Conservation (phyloP, 306 rosid genomes). For the Gastrolobium bilobum region DNA sequence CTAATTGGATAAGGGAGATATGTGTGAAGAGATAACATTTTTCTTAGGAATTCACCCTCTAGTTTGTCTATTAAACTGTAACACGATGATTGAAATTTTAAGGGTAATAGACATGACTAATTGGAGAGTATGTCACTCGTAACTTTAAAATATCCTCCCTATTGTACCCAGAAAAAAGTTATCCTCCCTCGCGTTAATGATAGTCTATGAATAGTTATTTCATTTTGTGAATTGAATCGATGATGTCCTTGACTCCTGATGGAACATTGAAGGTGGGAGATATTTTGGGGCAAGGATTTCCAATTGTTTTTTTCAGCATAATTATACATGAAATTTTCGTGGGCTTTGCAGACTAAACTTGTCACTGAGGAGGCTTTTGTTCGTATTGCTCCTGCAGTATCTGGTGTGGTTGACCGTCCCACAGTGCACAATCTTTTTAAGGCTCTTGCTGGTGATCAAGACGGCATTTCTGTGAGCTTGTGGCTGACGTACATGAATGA, state of each 20-base stretch:
- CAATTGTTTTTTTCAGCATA: background rate
- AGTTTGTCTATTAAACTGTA: slow-evolving; percentile 30
- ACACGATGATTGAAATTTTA: slow-evolving; percentile 17
- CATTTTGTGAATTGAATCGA: slow-evolving; percentile 27
- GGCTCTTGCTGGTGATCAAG: slow-evolving; percentile 83
- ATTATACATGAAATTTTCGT: slow-evolving; percentile 21
- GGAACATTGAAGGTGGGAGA: slow-evolving; percentile 25
- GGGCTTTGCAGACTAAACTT: slow-evolving; percentile 72
- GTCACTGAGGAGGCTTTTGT: slow-evolving; percentile 84
- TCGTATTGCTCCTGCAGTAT: slow-evolving; percentile 88
- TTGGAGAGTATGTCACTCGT: slow-evolving; percentile 23
- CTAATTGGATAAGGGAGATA: slow-evolving; percentile 31
- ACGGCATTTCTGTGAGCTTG: slow-evolving; percentile 76
- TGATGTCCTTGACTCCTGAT: background rate
- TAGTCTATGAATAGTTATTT: slow-evolving; percentile 25
- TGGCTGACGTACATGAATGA: slow-evolving; percentile 88
- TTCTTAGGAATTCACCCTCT: slow-evolving; percentile 16
- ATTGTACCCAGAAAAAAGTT: background rate
- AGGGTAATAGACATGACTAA: slow-evolving; percentile 11
- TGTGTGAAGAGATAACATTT: slow-evolving; percentile 16
- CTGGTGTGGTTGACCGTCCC: slow-evolving; percentile 83
- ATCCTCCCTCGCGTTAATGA: slow-evolving; percentile 16
- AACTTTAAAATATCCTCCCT: slow-evolving; percentile 8
- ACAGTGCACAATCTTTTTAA: slow-evolving; percentile 87
- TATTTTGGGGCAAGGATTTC: slow-evolving; percentile 17